These are phyloP conservation scores for Pistacia atlantica DNA, from an alignment of 345 rosid species.

Conservation along the genomic window DNA sequence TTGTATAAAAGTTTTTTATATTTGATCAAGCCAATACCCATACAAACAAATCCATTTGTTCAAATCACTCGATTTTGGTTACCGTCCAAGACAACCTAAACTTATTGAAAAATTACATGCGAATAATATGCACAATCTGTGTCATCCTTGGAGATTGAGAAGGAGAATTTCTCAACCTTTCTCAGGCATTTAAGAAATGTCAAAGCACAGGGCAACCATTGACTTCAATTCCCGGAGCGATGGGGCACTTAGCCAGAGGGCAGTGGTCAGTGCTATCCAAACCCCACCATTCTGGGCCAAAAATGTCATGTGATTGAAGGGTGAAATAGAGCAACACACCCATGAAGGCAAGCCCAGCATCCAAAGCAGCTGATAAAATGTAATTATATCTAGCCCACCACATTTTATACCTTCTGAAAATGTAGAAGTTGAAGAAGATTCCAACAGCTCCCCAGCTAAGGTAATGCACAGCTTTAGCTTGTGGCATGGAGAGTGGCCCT, in stretches of 20 bases:
- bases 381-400: slow-evolving; percentile 85
- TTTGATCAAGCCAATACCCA: no score
- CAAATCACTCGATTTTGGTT: no score
- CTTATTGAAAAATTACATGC: no score
- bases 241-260: slow-evolving; percentile 51
- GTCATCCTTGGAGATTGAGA: neutral
- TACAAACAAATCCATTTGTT: no score
- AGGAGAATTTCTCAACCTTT: neutral
- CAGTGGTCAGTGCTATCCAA: slow-evolving; percentile 55
- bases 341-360: slow-evolving; percentile 82
- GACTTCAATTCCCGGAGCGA: slow-evolving; percentile 46
- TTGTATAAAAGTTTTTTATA: no score
- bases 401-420: slow-evolving; percentile 51
- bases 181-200: neutral
- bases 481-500: slow-evolving; percentile 49
- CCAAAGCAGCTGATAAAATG: slow-evolving; percentile 70
- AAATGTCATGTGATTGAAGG: slow-evolving; percentile 51
- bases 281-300: slow-evolving; percentile 82
- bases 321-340: slow-evolving; percentile 57
- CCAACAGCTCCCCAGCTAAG: slow-evolving; percentile 64
- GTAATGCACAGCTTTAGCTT: slow-evolving; percentile 62
- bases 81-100: no score
- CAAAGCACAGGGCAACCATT: slow-evolving; percentile 53
- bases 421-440: slow-evolving; percentile 58
- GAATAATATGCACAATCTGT: no score